Evolutionary conservation across 2,329 filamentous ascomycete species (phyloP).

Genomic region (Fusarium sp.): DNA sequence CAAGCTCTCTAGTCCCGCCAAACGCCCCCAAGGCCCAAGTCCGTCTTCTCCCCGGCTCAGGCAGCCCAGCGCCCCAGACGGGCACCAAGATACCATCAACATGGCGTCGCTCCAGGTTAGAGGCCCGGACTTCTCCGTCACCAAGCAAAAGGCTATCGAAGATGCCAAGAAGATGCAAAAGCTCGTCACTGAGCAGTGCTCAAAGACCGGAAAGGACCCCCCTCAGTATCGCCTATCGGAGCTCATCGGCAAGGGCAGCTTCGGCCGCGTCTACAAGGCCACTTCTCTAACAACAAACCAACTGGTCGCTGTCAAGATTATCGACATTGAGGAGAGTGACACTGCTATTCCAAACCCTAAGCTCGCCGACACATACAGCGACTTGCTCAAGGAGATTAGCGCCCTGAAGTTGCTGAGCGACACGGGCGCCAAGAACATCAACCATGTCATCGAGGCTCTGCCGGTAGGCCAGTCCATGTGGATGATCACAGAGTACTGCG

Average conservation of each 20-base stretch:
- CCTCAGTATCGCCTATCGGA: slow-evolving; percentile 78
- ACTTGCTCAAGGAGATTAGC: slow-evolving; percentile 76
- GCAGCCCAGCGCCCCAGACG: slow-evolving; percentile 18
- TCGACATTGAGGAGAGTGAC: slow-evolving; percentile 85
- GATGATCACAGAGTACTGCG: slow-evolving; percentile 90
- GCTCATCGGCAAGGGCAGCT: slow-evolving; percentile 80
- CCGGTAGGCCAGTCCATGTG: slow-evolving; percentile 84
- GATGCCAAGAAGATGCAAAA: slow-evolving; percentile 79
- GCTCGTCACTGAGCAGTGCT: slow-evolving; percentile 71
- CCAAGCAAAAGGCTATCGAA: slow-evolving; percentile 71
- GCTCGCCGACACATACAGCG: slow-evolving; percentile 74
- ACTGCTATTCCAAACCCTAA: slow-evolving; percentile 67
- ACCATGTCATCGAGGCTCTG: slow-evolving; percentile 82
- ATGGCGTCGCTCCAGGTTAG: slow-evolving; percentile 59
- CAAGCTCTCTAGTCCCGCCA: slow-evolving; percentile 20
- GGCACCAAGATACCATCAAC: slow-evolving; percentile 19
- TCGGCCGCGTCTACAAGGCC: slow-evolving; percentile 80
- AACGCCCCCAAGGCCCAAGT: background rate
- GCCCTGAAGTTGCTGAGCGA: slow-evolving; percentile 80
- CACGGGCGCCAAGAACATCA: slow-evolving; percentile 82
- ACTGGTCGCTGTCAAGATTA: slow-evolving; percentile 83
- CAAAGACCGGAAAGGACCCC: slow-evolving; percentile 68
- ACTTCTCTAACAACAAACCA: slow-evolving; percentile 58
- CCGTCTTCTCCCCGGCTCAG: slow-evolving; percentile 11
- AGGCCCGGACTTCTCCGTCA: slow-evolving; percentile 58